Percentiles rank a stretch among this genome's conserved stretches.
Evolutionary conservation across 1,284 basidiomycete species (phyloP).

Genomic region (Puccinia coronata): DNA sequence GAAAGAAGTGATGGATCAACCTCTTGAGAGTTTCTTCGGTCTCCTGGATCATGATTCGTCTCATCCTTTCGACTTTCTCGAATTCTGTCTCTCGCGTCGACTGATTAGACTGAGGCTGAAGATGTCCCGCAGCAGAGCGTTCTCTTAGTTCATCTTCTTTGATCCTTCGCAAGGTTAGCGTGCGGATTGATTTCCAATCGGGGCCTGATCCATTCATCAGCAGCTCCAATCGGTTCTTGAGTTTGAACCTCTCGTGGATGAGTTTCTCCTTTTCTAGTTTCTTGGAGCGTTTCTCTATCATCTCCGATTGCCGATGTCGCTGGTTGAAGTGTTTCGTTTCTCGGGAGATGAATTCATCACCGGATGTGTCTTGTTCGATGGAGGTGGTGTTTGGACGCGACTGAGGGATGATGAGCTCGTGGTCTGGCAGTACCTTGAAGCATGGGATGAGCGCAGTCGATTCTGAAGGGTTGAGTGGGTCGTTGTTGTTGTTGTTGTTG

Average conservation of each 20-base stretch:
- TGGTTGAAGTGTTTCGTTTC: constrained; percentile 51
- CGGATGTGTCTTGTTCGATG: not conserved
- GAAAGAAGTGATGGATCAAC: not conserved
- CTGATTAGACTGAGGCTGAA: constrained; percentile 10
- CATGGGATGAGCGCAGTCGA: not conserved
- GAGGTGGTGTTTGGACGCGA: not conserved
- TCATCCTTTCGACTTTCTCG: constrained; percentile 47
- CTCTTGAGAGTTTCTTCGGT: constrained; percentile 48
- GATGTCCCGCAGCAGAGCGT: not conserved
- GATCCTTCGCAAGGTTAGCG: constrained; percentile 34
- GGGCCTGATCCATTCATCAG: constrained; percentile 28
- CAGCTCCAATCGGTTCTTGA: constrained; percentile 38
- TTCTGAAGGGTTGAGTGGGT: not conserved
- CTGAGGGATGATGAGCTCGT: constrained; percentile 12
- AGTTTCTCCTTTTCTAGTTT: constrained; percentile 56
- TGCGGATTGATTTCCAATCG: constrained; percentile 44
- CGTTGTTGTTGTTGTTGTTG: no score
- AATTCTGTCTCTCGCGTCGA: constrained; percentile 30
- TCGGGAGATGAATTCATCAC: constrained; percentile 5
- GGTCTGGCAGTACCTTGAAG: constrained; percentile 36
- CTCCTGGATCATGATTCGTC: constrained; percentile 45
- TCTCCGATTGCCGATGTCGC: constrained; percentile 55
- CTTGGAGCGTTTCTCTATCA: constrained; percentile 55
- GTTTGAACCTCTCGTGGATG: constrained; percentile 53
- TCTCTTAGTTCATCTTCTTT: constrained; percentile 45